Conservation (phyloP, 2,329 filamentous ascomycete species). For the Diaporthe sp. region DNA sequence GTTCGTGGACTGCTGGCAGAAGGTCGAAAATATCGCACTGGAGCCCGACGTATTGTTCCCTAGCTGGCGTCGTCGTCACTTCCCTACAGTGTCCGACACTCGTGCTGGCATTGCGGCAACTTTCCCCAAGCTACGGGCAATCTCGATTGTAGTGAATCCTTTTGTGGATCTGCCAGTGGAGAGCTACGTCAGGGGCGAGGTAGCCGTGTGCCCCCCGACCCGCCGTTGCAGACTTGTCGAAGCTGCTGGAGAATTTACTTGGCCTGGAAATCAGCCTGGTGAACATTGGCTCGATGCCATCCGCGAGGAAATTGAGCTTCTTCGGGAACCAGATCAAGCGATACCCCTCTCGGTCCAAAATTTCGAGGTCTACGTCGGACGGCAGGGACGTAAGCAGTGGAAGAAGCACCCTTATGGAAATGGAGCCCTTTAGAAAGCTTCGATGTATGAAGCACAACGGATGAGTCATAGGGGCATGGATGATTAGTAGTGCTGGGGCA, state of each 20-base stretch:
- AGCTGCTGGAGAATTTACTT: not conserved
- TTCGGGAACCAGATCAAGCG: not conserved
- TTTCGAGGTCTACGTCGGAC: not conserved
- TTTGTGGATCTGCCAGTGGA: not conserved
- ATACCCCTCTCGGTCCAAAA: not conserved
- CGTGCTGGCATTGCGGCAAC: not conserved
- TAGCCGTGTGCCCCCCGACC: not conserved
- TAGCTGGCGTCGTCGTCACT: not conserved
- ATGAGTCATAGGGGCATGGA: too few species aligned
- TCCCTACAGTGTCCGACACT: not conserved
- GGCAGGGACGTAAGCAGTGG: not conserved
- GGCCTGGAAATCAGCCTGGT: not conserved
- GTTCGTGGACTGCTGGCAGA: not conserved
- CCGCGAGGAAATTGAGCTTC: not conserved
- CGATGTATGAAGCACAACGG: too few species aligned
- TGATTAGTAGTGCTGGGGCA: not conserved
- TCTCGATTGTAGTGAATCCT: not conserved
- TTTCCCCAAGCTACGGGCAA: not conserved
- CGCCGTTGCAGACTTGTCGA: slow-evolving; percentile 11
- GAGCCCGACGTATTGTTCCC: not conserved
- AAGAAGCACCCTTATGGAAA: not conserved
- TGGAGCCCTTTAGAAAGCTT: too few species aligned
- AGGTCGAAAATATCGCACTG: not conserved
- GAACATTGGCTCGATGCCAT: not conserved
- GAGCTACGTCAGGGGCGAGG: not conserved